Evolutionary conservation across 768 basidiomycete genomes (phyloP).

Genomic region (Boletellus ananiceps): DNA sequence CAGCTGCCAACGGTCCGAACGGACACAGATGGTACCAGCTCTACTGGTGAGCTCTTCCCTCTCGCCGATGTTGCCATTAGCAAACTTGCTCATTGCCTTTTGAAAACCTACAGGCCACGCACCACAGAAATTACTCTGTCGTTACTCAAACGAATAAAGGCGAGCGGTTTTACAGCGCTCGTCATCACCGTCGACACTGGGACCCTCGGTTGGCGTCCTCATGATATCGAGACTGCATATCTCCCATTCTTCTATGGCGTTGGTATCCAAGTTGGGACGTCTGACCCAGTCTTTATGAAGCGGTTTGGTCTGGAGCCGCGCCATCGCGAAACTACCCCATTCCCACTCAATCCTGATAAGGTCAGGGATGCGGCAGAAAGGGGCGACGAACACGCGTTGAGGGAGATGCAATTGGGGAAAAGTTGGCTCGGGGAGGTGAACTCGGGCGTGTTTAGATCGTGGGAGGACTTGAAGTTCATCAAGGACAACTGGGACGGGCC

Average conservation of each 20-base stretch:
- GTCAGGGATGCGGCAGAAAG: constrained; percentile 19
- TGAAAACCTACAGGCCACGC: constrained; percentile 10
- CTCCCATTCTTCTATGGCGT: constrained; percentile 35
- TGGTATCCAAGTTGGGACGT: constrained; percentile 38
- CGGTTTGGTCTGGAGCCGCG: constrained; percentile 27
- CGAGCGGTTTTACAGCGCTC: constrained; percentile 38
- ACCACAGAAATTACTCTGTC: constrained; percentile 37
- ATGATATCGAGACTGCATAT: constrained; percentile 38
- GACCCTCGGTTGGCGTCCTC: constrained; percentile 42
- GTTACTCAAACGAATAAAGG: constrained; percentile 40
- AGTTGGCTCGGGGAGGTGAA: constrained; percentile 37
- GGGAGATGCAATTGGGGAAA: constrained; percentile 29
- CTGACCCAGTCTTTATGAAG: constrained; percentile 47
- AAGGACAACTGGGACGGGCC: constrained; percentile 46
- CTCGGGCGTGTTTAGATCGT: constrained; percentile 39
- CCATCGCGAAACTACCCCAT: constrained; percentile 25
- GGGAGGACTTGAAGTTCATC: constrained; percentile 45
- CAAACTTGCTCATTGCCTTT: not conserved
- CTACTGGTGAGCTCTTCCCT: constrained; percentile 34
- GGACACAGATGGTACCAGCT: constrained; percentile 48
- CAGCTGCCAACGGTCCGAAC: constrained; percentile 37
- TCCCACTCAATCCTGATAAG: constrained; percentile 33
- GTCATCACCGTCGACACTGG: constrained; percentile 45
- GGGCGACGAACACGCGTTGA: constrained; percentile 32
- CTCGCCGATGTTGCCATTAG: too few species aligned